Base-by-base conservation (phyloP, 1,139 yeast genomes). In the Yamadazyma atlantica region DNA sequence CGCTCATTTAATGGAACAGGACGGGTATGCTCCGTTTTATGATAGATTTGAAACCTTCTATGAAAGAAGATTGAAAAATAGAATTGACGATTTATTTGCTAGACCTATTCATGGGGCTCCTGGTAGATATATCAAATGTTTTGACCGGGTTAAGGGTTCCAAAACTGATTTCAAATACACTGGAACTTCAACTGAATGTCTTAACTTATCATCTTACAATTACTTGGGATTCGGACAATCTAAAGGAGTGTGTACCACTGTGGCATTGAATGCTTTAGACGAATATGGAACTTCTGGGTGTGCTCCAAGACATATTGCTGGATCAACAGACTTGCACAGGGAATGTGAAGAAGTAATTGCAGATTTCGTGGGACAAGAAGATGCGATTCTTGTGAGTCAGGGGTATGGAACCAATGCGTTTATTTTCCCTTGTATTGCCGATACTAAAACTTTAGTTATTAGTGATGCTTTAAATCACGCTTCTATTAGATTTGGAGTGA, bases 401-500 rank as follows among this genome's bases (percentile, higher is more conserved):
- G 99, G 99, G 40, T 92, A 89, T 58, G 95, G 96, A 51, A 92
- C 98, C 10, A 92, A 92, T 59, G 96, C 96, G n/a, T 83, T 84
- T 53, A 69, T 92, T 40, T 92, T 94, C 57, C 74, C 90, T 21
- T 79, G 95, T 3, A 68, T 92, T 42, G 86, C 88, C 33, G 96
- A 90, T 62, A 75, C 87, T 45, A 84, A 87, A 56, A 89, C 96
- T 54, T 74, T 94, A 48, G 92, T 94, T 39, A 85, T 94, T 40
- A 85, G 95, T 18, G 99, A 92, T 66, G 94, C 90, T 56, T 76
- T 94, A 53, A 92, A 92, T 61, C 99, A 92, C 60, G 94, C 97
- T 1, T 88, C 97, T 1, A 88, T 92, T 50, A 80, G 99, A 60
- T 88, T 90, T 45, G 99, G 99, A 48, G 85, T 92, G 37, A 80